Evolutionary conservation across 805 yeast species (phyloP), one percentile per base, ranked within the genome.

Genomic region (Starmera quercuum): DNA sequence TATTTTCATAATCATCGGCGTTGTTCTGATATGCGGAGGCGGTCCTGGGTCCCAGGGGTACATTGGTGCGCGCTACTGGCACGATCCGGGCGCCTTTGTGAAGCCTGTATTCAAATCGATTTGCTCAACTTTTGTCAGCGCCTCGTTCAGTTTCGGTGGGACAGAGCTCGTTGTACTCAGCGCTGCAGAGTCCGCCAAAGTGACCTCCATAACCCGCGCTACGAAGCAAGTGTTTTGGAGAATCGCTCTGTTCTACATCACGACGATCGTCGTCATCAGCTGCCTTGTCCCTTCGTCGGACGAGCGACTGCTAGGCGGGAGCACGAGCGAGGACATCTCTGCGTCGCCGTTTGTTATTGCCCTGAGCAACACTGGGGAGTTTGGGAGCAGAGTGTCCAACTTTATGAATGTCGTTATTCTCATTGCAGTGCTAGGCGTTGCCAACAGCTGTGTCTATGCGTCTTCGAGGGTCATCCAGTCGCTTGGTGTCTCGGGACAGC

Each of bases 321-420:
- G 68, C 21, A 54, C 68, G 30, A 66, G 64, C 24, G 75, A 68
- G 37, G 77, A 73, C 45, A 78, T 79, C 32, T 56, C 75, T n/a
- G 85, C 87, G 9, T 82, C 90, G 12, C 90, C 94, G 17, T 82
- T 82, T 46, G 90, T 82, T 33, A 75, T 83, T 58, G 86, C 90
- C 20, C 67, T 80, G 34, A 59, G 56, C 16, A 65, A 68, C 37
- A 81, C 82, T 16, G 84, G 85, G 33, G 28, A 41, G 67, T 75
- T 78, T 40, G 66, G 61, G 30, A 79, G 72, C 19, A 58, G 75
- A 34, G 83, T 83, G 14, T 63, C 73, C 28, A 72, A 80, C 20
- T 66, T 81, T 58, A 74, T 37, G 81, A 82, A 82, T 45, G 84
- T 75, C 3, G 79, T 81, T 26, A 76, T 81, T 42, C 61, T 81